Conservation (phyloP, 371 early-diverging fungal genomes). For the Rhizopus stolonifer region DNA sequence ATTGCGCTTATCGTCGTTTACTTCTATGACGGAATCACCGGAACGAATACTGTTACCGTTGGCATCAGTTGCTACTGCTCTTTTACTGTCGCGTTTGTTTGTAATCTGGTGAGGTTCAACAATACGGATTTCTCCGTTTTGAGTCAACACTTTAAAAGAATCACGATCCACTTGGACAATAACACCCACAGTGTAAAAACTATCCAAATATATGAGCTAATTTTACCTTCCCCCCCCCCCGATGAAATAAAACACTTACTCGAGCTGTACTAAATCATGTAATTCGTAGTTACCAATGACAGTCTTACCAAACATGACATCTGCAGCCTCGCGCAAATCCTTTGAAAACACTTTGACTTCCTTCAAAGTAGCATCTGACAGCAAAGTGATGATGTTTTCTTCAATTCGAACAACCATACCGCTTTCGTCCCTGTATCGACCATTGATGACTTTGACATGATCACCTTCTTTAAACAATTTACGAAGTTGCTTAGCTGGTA, state of each 20-base stretch:
- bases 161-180: slow-evolving; percentile 83
- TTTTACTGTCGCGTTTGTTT: slow-evolving; percentile 62
- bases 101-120: slow-evolving; percentile 74
- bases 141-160: slow-evolving; percentile 75
- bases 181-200: slow-evolving; percentile 76
- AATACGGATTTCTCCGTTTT: slow-evolving; percentile 70
- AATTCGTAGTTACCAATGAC: slow-evolving; percentile 69
- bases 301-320: slow-evolving; percentile 49
- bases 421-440: slow-evolving; percentile 82
- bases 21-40: slow-evolving; percentile 80
- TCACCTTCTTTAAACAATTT: slow-evolving; percentile 91
- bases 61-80: slow-evolving; percentile 78
- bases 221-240: no score
- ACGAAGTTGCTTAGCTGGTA: slow-evolving; percentile 68
- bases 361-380: slow-evolving; percentile 74
- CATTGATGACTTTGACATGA: slow-evolving; percentile 92
- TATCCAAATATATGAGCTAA: slow-evolving; percentile 17
- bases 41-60: slow-evolving; percentile 74
- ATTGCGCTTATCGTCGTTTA: slow-evolving; percentile 57
- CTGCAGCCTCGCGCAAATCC: slow-evolving; percentile 79
- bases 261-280: slow-evolving; percentile 86
- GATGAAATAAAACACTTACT: slow-evolving; percentile 27
- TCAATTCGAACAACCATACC: slow-evolving; percentile 86
- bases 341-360: slow-evolving; percentile 85
- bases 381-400: slow-evolving; percentile 77